Conservation (phyloP, 805 yeast genomes). For the Zygosaccharomyces siamensis region DNA sequence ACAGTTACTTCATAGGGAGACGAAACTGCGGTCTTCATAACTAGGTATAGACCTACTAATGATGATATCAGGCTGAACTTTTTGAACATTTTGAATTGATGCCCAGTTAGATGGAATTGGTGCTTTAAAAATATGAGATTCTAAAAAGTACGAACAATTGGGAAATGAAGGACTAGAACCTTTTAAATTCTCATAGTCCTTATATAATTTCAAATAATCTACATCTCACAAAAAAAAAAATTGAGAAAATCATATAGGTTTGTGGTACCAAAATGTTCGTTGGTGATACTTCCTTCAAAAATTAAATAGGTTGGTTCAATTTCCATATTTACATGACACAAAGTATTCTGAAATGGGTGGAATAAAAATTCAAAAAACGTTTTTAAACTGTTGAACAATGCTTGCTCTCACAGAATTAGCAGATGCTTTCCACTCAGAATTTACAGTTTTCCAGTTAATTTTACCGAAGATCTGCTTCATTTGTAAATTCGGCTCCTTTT, state of each 20-base stretch:
- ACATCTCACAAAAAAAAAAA: slow-evolving; percentile 2
- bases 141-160: not conserved
- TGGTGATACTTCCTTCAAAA: no score
- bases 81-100: not conserved
- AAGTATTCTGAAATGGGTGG: slow-evolving; percentile 13
- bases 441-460: slow-evolving; percentile 33
- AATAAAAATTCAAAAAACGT: slow-evolving; percentile 10
- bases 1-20: not conserved
- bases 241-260: not conserved
- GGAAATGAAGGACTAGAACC: not conserved
- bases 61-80: slow-evolving; percentile 2
- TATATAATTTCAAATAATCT: slow-evolving; percentile 1
- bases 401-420: slow-evolving; percentile 31
- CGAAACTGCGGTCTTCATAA: not conserved
- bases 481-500: slow-evolving; percentile 24
- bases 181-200: not conserved
- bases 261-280: not conserved
- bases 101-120: not conserved
- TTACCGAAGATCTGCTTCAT: slow-evolving; percentile 32
- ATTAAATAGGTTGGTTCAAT: not conserved
- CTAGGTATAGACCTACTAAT: not conserved
- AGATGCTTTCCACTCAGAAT: slow-evolving; percentile 38
- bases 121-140: not conserved
- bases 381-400: slow-evolving; percentile 28
- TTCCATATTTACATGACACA: slow-evolving; percentile 3